Conservation (phyloP, 2,329 filamentous ascomycete species). For the Raffaelea deltoideospora region DNA sequence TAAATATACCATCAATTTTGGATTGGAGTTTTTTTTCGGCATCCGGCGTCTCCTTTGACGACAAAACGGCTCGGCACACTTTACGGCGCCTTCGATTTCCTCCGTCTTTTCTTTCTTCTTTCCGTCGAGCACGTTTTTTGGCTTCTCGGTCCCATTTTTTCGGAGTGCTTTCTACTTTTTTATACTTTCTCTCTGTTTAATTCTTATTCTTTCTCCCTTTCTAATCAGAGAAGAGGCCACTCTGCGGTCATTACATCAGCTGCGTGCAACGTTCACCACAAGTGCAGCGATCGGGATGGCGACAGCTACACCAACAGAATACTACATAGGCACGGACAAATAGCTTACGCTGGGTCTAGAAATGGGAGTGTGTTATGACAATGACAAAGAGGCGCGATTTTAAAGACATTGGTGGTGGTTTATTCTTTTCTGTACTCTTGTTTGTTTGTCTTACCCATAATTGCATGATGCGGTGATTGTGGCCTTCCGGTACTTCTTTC, state of each 20-base stretch:
- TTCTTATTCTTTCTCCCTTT: background rate
- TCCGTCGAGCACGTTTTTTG: background rate
- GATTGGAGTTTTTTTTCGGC: constrained; percentile 8
- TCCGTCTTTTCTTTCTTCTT: background rate
- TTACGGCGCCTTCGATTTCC: too few species aligned
- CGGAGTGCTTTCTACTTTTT: background rate
- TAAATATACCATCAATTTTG: constrained; percentile 5
- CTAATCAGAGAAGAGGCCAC: background rate
- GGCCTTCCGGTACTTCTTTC: background rate
- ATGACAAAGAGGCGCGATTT: too few species aligned
- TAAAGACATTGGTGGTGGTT: too few species aligned
- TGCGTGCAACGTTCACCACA: too few species aligned
- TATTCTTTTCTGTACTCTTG: too few species aligned
- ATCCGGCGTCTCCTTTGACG: constrained; percentile 3
- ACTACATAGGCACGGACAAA: too few species aligned
- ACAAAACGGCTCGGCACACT: constrained; percentile 3
- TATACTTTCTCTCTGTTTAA: background rate
- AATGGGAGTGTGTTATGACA: too few species aligned
- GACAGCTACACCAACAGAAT: too few species aligned
- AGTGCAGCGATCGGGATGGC: too few species aligned
- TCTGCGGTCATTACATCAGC: too few species aligned
- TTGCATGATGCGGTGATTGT: background rate
- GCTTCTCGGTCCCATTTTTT: background rate
- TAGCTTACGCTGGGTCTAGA: too few species aligned
- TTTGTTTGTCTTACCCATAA: too few species aligned